A percentile compares a stretch with the other conserved stretches of the same genome.
Conservation (phyloP, 257 asterid species). For the Solanum megistacrolobum region DNA sequence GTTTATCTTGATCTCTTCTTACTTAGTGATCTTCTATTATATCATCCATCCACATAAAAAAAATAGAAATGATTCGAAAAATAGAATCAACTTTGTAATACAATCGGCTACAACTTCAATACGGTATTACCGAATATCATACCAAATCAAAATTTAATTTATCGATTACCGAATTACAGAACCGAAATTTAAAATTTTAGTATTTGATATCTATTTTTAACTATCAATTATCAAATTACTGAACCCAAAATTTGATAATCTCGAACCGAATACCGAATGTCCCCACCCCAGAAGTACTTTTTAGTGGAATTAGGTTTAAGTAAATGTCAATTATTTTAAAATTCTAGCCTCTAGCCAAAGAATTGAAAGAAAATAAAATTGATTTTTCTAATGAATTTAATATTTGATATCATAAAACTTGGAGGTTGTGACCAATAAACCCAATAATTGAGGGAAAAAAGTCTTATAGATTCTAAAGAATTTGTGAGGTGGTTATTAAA, state of each 20-base stretch:
- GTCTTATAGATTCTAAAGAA: neutral
- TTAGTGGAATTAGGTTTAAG: neutral
- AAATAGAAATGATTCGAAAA: too few species aligned
- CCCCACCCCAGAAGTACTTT: neutral
- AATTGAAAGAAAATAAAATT: neutral
- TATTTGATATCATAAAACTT: neutral
- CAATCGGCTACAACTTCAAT: too few species aligned
- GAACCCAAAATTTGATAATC: too few species aligned
- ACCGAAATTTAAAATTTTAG: too few species aligned
- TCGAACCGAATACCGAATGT: fast-evolving
- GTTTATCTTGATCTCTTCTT: too few species aligned
- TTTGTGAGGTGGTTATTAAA: neutral
- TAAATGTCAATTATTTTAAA: neutral
- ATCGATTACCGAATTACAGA: too few species aligned
- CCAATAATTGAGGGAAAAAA: neutral
- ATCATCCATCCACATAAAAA: too few species aligned
- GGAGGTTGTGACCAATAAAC: neutral
- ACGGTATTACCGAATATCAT: fast-evolving
- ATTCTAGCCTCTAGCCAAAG: neutral
- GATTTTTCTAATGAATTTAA: neutral
- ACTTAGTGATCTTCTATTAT: too few species aligned
- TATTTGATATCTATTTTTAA: too few species aligned
- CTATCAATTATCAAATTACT: fast-evolving
- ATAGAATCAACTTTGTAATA: too few species aligned
- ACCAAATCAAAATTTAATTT: too few species aligned